These are phyloP conservation scores for Maudiozyma serrabonitensis DNA, from an alignment of 805 yeast species.

Conservation along the genomic window DNA sequence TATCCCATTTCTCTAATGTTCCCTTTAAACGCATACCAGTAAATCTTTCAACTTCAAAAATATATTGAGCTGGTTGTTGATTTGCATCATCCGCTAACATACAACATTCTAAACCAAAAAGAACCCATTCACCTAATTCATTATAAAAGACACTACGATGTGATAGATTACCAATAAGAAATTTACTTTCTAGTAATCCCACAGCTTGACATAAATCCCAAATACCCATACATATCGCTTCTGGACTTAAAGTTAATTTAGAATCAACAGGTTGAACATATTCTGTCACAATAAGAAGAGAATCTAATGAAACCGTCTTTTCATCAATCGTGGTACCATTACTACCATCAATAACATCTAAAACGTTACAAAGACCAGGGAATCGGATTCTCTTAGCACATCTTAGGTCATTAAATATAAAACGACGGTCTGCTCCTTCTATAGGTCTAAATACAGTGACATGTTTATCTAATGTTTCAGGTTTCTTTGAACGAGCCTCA, in stretches of 20 bases:
- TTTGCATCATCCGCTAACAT: background rate
- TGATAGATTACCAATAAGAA: slow-evolving; percentile 57
- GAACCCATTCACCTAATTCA: slow-evolving; percentile 68
- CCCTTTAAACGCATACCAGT: background rate
- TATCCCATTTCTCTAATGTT: background rate
- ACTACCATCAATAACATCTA: background rate
- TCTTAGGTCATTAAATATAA: background rate
- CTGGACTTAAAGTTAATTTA: slow-evolving; percentile 5
- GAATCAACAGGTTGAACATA: slow-evolving; percentile 4
- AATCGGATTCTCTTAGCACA: background rate
- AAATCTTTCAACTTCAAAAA: background rate
- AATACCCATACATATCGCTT: slow-evolving; percentile 19
- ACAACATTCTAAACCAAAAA: slow-evolving; percentile 65
- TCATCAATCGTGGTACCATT: background rate
- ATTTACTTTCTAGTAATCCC: slow-evolving; percentile 17
- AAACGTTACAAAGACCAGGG: background rate
- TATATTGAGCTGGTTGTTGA: background rate
- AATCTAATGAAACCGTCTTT: background rate
- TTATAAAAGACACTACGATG: slow-evolving; percentile 53
- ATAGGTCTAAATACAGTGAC: slow-evolving; percentile 20
- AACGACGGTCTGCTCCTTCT: background rate
- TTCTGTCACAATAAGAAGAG: slow-evolving; percentile 1
- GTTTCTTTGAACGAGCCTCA: slow-evolving; percentile 18
- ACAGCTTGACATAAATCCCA: slow-evolving; percentile 20
- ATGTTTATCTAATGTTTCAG: slow-evolving; percentile 3